A percentile compares a stretch with the other conserved stretches of the same genome.
Evolutionary conservation across 495 filamentous ascomycete species (phyloP).

Genomic region (Lasiosphaeriaceae sp.): DNA sequence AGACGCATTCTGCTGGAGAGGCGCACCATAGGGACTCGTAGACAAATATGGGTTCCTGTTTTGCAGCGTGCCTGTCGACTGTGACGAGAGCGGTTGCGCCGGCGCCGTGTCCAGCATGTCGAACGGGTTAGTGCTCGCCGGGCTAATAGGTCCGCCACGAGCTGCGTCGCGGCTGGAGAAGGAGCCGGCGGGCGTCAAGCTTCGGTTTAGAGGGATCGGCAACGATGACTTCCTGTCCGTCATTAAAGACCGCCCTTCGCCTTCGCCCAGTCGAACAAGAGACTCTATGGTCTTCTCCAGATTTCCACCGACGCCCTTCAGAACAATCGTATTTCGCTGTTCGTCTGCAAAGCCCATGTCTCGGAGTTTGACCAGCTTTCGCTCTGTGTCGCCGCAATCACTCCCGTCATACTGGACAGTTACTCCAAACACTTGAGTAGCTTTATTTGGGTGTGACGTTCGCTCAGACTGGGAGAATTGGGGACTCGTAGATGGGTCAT

Average conservation of each 20-base stretch:
- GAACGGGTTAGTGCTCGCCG: constrained; percentile 65
- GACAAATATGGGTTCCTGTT: constrained; percentile 49
- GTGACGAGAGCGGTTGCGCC: constrained; percentile 50
- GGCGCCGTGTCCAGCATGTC: constrained; percentile 47
- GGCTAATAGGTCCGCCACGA: constrained; percentile 30
- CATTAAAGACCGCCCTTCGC: constrained; percentile 40
- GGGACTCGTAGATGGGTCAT: constrained; percentile 24
- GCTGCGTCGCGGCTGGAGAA: constrained; percentile 26
- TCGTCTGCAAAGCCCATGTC: constrained; percentile 95
- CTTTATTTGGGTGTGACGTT: constrained; percentile 48
- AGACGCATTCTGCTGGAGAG: constrained; percentile 37
- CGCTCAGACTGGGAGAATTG: constrained; percentile 19
- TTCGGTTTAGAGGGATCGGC: constrained; percentile 33
- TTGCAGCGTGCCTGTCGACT: constrained; percentile 53
- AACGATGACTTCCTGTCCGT: constrained; percentile 29
- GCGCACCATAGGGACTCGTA: constrained; percentile 49
- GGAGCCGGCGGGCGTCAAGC: constrained; percentile 38
- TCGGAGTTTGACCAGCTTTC: constrained; percentile 70
- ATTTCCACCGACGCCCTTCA: constrained; percentile 78
- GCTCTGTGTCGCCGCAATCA: constrained; percentile 50
- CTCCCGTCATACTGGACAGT: constrained; percentile 46
- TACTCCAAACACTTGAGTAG: constrained; percentile 63
- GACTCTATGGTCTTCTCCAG: constrained; percentile 81
- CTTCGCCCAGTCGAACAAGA: constrained; percentile 73
- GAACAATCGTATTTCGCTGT: constrained; percentile 69